These are phyloP conservation scores for Pythium coloratum DNA, from an alignment of 352 stramenopile genomes.

Conservation along the genomic window DNA sequence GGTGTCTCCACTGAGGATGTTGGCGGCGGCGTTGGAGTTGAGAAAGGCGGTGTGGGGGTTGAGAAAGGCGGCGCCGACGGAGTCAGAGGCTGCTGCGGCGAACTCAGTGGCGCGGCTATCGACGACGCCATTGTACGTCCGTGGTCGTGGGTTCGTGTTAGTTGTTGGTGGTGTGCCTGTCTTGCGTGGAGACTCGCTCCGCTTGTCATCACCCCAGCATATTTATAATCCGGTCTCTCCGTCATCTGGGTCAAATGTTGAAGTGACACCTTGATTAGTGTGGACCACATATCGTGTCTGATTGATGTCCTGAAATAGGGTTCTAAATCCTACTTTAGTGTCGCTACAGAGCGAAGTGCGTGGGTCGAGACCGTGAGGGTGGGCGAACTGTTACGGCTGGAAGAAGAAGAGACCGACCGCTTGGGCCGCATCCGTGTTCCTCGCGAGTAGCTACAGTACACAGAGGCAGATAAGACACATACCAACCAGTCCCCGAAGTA, in stretches of 20 bases:
- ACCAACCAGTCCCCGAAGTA: not conserved
- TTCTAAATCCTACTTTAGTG: not conserved
- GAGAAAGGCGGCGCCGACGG: not conserved
- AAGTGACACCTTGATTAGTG: slow-evolving; percentile 1
- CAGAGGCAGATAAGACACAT: not conserved
- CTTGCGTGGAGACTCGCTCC: not conserved
- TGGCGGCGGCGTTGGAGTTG: not conserved
- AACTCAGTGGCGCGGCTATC: not conserved
- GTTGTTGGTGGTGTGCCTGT: not conserved
- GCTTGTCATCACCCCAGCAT: not conserved
- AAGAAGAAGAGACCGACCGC: slow-evolving; percentile 11
- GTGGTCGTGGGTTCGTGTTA: not conserved
- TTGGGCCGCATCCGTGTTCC: not conserved
- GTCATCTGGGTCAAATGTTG: not conserved
- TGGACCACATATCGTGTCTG: not conserved
- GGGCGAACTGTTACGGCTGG: slow-evolving; percentile 14
- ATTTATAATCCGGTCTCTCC: not conserved
- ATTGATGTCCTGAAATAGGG: not conserved
- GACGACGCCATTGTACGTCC: not conserved
- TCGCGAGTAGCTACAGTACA: not conserved
- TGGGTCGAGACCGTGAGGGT: not conserved
- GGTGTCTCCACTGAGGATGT: not conserved
- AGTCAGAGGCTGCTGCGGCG: not conserved
- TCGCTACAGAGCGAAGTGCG: not conserved
- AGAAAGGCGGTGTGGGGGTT: not conserved